phyloP scores from a whole-genome alignment of 23 red algal species.

The Gracilaria gracilis region DNA sequence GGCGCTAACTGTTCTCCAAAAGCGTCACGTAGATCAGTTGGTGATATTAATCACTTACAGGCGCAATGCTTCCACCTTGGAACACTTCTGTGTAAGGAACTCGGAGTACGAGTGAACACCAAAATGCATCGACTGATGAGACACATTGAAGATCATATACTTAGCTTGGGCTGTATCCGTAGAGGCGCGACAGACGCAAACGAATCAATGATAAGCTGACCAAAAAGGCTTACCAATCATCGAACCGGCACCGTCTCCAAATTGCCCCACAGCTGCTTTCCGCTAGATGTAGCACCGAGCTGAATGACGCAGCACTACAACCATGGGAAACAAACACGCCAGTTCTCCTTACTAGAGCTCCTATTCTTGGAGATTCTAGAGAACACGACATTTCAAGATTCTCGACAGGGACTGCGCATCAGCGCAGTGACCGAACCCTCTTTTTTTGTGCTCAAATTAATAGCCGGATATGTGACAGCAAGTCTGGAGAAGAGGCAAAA shows the following conservation, averaged over 20 bases:
- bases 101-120: neutral
- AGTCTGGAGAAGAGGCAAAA: no score
- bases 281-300: no score
- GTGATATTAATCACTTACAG: neutral
- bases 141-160: neutral
- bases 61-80: neutral
- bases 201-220: neutral
- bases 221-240: neutral
- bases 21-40: neutral
- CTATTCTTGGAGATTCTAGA: no score
- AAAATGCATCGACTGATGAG: neutral
- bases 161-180: neutral
- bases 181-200: neutral
- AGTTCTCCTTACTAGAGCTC: no score
- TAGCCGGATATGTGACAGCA: no score
- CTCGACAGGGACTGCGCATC: no score
- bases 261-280: no score
- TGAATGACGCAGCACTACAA: no score
- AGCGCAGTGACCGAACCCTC: no score
- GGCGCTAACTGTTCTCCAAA: neutral
- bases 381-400: no score
- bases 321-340: no score
- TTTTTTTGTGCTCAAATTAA: no score
- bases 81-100: neutral
- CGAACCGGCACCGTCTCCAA: neutral